Evolutionary conservation across 129 eudicot species (phyloP), one percentile per base, ranked within the genome.

Genomic region (Arctium lappa): DNA sequence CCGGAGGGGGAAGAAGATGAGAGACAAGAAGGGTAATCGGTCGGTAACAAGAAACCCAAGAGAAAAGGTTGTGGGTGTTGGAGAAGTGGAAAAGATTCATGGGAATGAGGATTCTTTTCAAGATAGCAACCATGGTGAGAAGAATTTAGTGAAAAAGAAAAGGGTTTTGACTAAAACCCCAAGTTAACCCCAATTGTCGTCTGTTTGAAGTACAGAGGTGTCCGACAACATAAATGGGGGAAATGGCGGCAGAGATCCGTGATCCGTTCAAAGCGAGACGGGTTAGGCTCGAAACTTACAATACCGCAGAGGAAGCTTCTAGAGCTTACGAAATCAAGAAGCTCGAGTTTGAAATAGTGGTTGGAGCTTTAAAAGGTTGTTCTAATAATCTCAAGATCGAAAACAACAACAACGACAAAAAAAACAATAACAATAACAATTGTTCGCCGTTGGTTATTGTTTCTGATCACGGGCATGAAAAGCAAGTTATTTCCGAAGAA

Each of bases 221-320:
- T 94, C 36, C 86, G 98, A 5, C 94, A 82, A 86, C 74, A 97
- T 6, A 91, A 90, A 85, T 91, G 97, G 97, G 98, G 98, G 0
- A 94, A 94, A 81, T 94, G 93, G 98, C 98, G 0, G 98, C 98
- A 48, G 98, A 94, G 74, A 94, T 94, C 66, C 93, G 97, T 0
- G 89, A 94, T 76, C 98, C 98, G 44, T 79, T 89, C 70, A 42
- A 72, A 60, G 75, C 79, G 0, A 83, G 74, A 32, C 85, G 97
- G 89, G 80, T 90, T 31, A 91, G 98, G 98, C 84, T 94, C 40
- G 98, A 97, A 18, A 94, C 98, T 46, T 94, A 36, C 31, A 70
- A 75, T 36, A 91, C 94, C 2, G 91, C 96, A 18, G 94, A 89
- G 74, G 92, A 92, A 36, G 98, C 98, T 8, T 80, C 94, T 0